Percentiles rank a stretch among this genome's conserved stretches.
phyloP scores from a whole-genome alignment of 176 grass and related monocot species.

The Dendrocalamus sinicus region DNA sequence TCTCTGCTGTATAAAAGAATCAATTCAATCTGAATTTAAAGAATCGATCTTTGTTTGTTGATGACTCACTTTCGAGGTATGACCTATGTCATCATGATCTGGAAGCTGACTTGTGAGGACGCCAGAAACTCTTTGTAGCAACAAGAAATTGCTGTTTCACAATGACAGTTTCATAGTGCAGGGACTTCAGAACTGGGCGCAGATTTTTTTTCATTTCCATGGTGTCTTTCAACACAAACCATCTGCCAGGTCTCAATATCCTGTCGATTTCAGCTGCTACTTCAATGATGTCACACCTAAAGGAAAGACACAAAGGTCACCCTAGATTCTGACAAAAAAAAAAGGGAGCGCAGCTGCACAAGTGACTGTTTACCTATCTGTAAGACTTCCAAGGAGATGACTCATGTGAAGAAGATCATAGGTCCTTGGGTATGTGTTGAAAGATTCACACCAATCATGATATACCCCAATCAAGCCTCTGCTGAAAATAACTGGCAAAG shows the following conservation, averaged over 20 bases:
- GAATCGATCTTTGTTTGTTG: conserved; percentile 7
- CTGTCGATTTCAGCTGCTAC: conserved; percentile 82
- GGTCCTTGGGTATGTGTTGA: conserved; percentile 94
- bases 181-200: conserved; percentile 61
- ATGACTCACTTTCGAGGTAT: neutral
- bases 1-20: conserved; percentile 31
- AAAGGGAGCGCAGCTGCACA: neutral
- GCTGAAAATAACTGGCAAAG: conserved; percentile 66
- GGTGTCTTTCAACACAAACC: conserved; percentile 78
- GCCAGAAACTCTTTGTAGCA: conserved; percentile 71
- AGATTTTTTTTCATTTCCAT: conserved; percentile 68
- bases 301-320: conserved; percentile 18
- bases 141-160: conserved; percentile 77
- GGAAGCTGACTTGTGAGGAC: conserved; percentile 44
- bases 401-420: conserved; percentile 91
- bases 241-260: conserved; percentile 87
- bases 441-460: conserved; percentile 93
- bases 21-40: conserved; percentile 13
- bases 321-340: neutral
- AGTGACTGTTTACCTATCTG: conserved; percentile 50
- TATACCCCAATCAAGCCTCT: conserved; percentile 91
- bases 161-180: conserved; percentile 64
- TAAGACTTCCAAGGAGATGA: conserved; percentile 70
- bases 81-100: conserved; percentile 21
- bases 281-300: conserved; percentile 76